phyloP scores from a whole-genome alignment of 352 stramenopile species.

The Phytophthora cryptogea region DNA sequence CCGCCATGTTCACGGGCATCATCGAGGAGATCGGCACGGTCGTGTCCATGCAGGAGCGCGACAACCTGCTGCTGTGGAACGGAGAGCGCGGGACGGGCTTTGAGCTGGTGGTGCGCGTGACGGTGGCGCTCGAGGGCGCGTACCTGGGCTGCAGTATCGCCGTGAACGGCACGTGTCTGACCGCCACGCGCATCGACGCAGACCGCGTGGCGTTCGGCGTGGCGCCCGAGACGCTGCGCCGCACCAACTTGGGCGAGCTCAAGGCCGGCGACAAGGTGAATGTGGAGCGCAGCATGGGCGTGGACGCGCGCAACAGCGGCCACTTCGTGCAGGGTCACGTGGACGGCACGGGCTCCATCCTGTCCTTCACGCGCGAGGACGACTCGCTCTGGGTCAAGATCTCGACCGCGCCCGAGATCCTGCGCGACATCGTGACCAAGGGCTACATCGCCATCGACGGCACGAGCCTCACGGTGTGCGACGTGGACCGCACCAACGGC shows the following conservation, averaged over 20 bases:
- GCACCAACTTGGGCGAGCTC: constrained; percentile 89
- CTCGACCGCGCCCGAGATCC: constrained; percentile 68
- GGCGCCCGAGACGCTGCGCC: constrained; percentile 94
- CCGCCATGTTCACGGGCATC: constrained; percentile 97
- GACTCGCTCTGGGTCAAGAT: constrained; percentile 98
- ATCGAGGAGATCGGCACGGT: constrained; percentile 98
- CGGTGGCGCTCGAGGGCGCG: constrained; percentile 82
- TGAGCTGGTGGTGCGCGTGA: constrained; percentile 86
- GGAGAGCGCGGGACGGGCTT: constrained; percentile 89
- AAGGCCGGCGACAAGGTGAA: constrained; percentile 94
- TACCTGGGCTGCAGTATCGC: constrained; percentile 96
- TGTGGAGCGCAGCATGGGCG: constrained; percentile 89
- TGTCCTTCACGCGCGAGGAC: constrained; percentile 89
- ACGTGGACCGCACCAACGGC: constrained; percentile 78
- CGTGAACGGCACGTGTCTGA: constrained; percentile 98
- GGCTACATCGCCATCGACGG: constrained; percentile 98
- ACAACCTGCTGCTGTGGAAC: constrained; percentile 96
- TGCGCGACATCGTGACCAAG: constrained; percentile 92
- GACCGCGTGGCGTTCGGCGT: constrained; percentile 93
- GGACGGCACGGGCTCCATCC: constrained; percentile 93
- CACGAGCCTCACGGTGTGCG: constrained; percentile 97
- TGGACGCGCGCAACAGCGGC: constrained; percentile 94
- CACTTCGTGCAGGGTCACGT: constrained; percentile 99
- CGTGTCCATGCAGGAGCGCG: constrained; percentile 88
- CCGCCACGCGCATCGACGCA: constrained; percentile 91